Percentiles rank a stretch among this genome's conserved stretches.
Evolutionary conservation across 1,284 basidiomycete species (phyloP).

Genomic region (Sanguinoderma infundibulare): DNA sequence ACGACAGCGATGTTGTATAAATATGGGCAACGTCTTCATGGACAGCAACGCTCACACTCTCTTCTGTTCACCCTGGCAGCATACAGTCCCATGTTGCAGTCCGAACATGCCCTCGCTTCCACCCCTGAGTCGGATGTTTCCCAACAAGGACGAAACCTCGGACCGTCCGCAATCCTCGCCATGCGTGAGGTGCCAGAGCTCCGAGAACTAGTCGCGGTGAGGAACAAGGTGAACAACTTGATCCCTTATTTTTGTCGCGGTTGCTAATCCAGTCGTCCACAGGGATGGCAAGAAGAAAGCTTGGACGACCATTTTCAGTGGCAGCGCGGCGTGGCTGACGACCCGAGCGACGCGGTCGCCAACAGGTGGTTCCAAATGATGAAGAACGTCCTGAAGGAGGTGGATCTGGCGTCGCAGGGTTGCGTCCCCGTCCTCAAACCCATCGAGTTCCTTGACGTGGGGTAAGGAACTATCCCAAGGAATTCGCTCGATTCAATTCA

Average conservation of each 20-base stretch:
- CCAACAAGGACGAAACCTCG: background rate
- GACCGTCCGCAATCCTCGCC: background rate
- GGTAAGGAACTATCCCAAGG: conserved; percentile 9
- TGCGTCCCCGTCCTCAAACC: conserved; percentile 8
- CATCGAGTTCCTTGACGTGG: conserved; percentile 28
- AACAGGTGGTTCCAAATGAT: conserved; percentile 22
- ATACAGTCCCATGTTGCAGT: background rate
- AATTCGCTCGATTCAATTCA: background rate
- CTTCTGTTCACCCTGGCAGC: too few relatives aligned
- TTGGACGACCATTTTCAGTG: conserved; percentile 4
- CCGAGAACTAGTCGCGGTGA: background rate
- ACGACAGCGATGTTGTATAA: background rate
- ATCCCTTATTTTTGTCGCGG: too few relatives aligned
- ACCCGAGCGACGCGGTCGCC: background rate
- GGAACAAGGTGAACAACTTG: conserved; percentile 7
- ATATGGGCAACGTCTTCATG: background rate
- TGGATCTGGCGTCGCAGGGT: conserved; percentile 11
- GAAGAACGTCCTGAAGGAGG: conserved; percentile 22
- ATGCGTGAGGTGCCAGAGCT: conserved; percentile 7
- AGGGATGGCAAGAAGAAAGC: conserved; percentile 12
- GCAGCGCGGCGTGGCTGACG: background rate
- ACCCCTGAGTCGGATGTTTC: background rate
- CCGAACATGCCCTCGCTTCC: background rate
- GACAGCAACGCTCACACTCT: background rate
- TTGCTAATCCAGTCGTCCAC: background rate